Evolutionary conservation across 1,284 basidiomycete genomes (phyloP), one percentile per base, ranked within the genome.

Genomic region (Boletellus sp.): DNA sequence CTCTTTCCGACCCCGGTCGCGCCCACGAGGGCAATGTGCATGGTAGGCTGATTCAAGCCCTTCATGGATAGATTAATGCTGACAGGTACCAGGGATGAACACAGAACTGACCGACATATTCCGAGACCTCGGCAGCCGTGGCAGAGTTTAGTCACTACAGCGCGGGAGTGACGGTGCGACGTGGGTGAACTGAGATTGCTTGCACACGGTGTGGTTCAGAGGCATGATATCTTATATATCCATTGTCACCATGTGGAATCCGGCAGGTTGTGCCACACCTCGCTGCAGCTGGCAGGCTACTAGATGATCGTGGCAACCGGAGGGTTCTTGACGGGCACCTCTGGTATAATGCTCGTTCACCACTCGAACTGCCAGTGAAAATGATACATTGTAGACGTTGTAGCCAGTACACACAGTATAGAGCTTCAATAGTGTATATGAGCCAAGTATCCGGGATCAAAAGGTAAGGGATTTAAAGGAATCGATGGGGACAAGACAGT

Each of bases 1-100:
- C 62, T 67, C 41, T 64, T 64, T 24, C 62, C 62, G 32, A 53
- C 65, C 3, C 62, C 65, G 11, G 62, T 61, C 41, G 47, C 38
- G 7, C 62, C 62, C 24, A 57, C 62, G 26, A 64, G 39, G 35
- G 65, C 65, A 26, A 67, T 48, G 32, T 60, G 51, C 3, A 51
- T 24, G 32, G 44, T 39, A 24, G 11, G 44, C 42, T 44, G 51
- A 30, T 47, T 18, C 10, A 35, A 16, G 32, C 2, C 8, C 58
- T 63, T 52, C 7, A 28, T 3, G 12, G 11, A 28, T 26, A 15
- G 8, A 26, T 67, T 7, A 54, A 44, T 22, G n/a, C 37, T 41
- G 13, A 42, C 10, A 12, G 18, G 28, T 12, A 3, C 24, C 18
- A 4, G 19, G 5, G 39, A 37, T 35, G 8, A 11, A 30, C 30